Evolutionary conservation across 495 filamentous ascomycete species (phyloP), one percentile per base, ranked within the genome.

Genomic region (Penicillium paradoxum): DNA sequence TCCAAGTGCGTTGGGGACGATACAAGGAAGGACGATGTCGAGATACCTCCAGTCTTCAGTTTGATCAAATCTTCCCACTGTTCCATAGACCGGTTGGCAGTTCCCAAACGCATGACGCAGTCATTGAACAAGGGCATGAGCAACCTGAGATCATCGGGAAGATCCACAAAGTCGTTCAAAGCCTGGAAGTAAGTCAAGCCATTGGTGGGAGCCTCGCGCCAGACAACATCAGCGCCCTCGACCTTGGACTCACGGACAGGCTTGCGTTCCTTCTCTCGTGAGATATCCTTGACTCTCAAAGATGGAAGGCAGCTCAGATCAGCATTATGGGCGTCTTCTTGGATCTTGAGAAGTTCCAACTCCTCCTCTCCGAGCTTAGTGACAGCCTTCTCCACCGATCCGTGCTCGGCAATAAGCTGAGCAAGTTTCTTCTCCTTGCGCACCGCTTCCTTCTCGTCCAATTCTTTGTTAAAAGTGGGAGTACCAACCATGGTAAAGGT

Each of bases 101-200:
- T 97, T 21, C 93, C 93, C 13, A 98, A 75, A 24, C 93, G 84
- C 86, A 96, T 90, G 34, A 98, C 85, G 9, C 88, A 84, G 65
- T 96, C 90, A 30, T 88, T 90, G 65, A 97, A 98, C 10, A 98
- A 71, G 2, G 93, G 95, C 58, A 97, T 84, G 45, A 96, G 75
- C 53, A 87, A 72, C 32, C 95, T 81, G 24, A 98, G 79, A 19
- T 97, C 89, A 58, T 89, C 84, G 0, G 95, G 93, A 22, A 98
- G 74, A 54, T 85, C 82, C 19, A 87, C 76, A 46, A 97, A 81
- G 1, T 78, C 73, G 58, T 92, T 89, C 65, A 96, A 78, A 7
- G 90, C 92, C 62, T 89, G 85, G 72, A 98, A 96, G 67, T 98
- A 98, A 2, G 95, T 97, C 45, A 98, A 69, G 2, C 93, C 93